Evolutionary conservation across 768 basidiomycete genomes (phyloP), one percentile per base, ranked within the genome.

Genomic region (Atractiella rhizophila): DNA sequence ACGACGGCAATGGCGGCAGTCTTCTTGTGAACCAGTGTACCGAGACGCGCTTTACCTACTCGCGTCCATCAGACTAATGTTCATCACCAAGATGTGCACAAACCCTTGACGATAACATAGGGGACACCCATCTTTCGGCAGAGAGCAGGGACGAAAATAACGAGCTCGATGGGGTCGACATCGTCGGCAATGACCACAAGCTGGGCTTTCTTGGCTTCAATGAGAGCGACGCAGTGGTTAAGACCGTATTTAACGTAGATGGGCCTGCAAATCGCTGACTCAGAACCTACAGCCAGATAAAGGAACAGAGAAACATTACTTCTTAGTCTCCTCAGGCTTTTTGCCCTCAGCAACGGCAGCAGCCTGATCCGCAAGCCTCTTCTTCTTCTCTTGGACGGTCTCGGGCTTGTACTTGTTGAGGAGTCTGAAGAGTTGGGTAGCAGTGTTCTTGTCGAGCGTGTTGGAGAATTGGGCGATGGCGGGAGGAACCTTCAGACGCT

Each of bases 41-140:
- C 88, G 56, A 96, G 80, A 59, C 88, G 80, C 42, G 88, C 82
- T 66, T 94, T 94, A 64, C 79, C 77, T 55, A 40, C 42, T n/a
- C 11, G 18, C 38, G 18, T 10, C 29, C 6, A 43, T 20, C 11
- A 9, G 34, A 42, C 10, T 18, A 8, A 16, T 11, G 9, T 12
- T 8, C 24, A 35, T 8, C 19, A 35, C 7, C 24, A 23, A 35
- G 19, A 16, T 35, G n/a, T n/a, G n/a, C n/a, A n/a, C 16, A 16
- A 12, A 19, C 46, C 43, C 67, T 94, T 94, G 53, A 88, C 85
- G 51, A 98, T 91, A 49, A 85, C 81, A 64, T 96, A 94, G 29
- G 86, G 86, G 26, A 94, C 78, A 60, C 86, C 86, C 86, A 94
- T 94, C 74, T 96, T 94, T 63, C 83, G 76, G 68, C 88, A 96